phyloP scores from a whole-genome alignment of 2,329 filamentous ascomycete genomes.

The Didymella glomerata region DNA sequence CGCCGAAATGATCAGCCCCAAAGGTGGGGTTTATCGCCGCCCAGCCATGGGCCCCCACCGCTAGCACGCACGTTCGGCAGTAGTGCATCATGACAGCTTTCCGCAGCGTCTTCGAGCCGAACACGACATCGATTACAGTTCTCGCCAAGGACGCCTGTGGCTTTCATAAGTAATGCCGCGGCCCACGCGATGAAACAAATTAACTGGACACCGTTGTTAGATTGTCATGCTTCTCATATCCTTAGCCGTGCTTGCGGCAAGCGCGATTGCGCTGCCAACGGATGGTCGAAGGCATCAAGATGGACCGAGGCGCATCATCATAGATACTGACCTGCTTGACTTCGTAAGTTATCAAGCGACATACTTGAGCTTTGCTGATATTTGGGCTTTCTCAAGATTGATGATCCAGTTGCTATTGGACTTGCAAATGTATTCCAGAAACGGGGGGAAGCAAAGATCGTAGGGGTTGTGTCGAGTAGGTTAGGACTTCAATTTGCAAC shows the following conservation, averaged over 20 bases:
- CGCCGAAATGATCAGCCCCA: not conserved
- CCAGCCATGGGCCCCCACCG: not conserved
- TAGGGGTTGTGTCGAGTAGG: constrained; percentile 10
- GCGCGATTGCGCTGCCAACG: not conserved
- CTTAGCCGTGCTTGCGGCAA: not conserved
- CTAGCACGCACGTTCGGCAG: not conserved
- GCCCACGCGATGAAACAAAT: not conserved
- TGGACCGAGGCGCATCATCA: constrained; percentile 3
- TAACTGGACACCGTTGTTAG: not conserved
- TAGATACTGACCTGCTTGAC: constrained; percentile 12
- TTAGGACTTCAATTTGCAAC: too few species aligned
- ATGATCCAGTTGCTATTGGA: constrained; percentile 9
- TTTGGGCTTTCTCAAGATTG: not conserved
- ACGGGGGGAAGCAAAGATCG: not conserved
- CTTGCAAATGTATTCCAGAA: constrained; percentile 6
- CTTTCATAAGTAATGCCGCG: not conserved
- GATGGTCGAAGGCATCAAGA: not conserved
- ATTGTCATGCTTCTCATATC: not conserved
- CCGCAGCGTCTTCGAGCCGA: not conserved
- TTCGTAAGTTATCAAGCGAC: not conserved
- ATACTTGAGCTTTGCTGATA: not conserved
- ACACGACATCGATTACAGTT: not conserved
- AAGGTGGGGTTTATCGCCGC: not conserved
- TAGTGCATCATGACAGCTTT: not conserved
- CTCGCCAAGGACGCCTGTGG: not conserved